Percentiles rank a stretch among this genome's conserved stretches.
phyloP scores from a whole-genome alignment of 176 grass and related monocot genomes.

The Elymus sibiricus region DNA sequence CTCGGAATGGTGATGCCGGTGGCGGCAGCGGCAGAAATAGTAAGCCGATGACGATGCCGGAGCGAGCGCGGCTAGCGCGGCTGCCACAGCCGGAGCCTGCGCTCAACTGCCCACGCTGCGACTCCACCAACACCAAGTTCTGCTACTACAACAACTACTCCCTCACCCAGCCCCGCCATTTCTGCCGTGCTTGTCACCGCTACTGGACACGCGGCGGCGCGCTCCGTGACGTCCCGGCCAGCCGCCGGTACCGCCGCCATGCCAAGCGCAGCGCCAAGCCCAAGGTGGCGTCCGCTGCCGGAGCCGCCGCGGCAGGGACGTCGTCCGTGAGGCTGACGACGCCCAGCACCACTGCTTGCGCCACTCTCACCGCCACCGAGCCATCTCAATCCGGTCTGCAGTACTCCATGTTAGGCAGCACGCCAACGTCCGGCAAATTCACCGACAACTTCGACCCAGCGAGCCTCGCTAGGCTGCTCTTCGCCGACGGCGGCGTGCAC shows the following conservation, averaged over 20 bases:
- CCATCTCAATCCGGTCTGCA: not conserved
- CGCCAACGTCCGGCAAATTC: not conserved
- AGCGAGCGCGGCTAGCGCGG: too few species aligned
- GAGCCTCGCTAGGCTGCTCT: not conserved
- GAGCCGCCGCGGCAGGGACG: not conserved
- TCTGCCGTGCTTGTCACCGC: too few species aligned
- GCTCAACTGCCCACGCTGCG: slow-evolving; percentile 95
- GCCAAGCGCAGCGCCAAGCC: slow-evolving; percentile 25
- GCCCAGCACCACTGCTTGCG: not conserved
- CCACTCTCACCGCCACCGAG: not conserved
- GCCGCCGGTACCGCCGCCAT: slow-evolving; percentile 43
- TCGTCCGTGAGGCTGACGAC: too few species aligned
- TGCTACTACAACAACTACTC: slow-evolving; percentile 99
- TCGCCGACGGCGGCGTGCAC: not conserved
- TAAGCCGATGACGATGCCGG: slow-evolving; percentile 9
- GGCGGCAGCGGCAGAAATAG: not conserved
- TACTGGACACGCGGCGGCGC: slow-evolving; percentile 92
- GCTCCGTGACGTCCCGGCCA: slow-evolving; percentile 54
- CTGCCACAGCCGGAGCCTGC: too few species aligned
- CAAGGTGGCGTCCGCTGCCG: not conserved
- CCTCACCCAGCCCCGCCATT: too few species aligned
- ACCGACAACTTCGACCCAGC: not conserved
- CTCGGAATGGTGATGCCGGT: not conserved
- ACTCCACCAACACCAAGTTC: slow-evolving; percentile 97
- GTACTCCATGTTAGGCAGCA: not conserved